Base-by-base conservation (phyloP, 148 eudicot genomes). In the Rhododendron simsii region DNA sequence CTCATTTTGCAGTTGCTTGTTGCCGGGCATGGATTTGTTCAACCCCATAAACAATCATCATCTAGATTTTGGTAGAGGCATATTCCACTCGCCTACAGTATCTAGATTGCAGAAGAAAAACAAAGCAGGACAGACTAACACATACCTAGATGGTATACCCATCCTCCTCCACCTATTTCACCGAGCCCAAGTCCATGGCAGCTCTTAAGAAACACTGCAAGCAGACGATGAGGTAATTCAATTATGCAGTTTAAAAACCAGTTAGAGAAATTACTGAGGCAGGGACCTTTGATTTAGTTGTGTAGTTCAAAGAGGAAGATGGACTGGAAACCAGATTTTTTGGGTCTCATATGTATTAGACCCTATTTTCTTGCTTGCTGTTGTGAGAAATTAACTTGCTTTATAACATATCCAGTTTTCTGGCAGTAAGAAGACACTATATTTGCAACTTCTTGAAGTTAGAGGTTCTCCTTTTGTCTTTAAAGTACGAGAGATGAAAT, bases 101-200 rank as follows among this genome's bases (percentile, higher is more conserved):
- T 67, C 35, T 1, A 3, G 35, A 67, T 65, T 97, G 83, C 90
- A 87, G 82, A 97, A 91, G 96, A 93, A 92, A 85, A 95, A 95
- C 93, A 94, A 91, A 91, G 98, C 94, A 0, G 99, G 98, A 86
- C 96, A 94, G 84, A 92, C 91, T 83, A 93, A 94, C 90, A 94
- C 92, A 39, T 95, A 93, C 89, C 89, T 94, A 86, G 99, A 95
- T 59, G 96, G 99, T 69, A 94, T 95, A 84, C 93, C 89, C 84
- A 93, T 97, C 84, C 93, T 97, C 63, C 69, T 94, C 95, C 88
- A 95, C 96, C 74, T 95, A 93, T 87, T 97, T 93, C 90, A 97
- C 99, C 39, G 93, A 95, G 82, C 98, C 98, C 7, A 96, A 97
- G 76, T 93, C 99, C 69, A 86, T 93, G 77, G 37, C 86, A 5